Evolutionary conservation across 768 basidiomycete species (phyloP), one percentile per base, ranked within the genome.

Genomic region (Naganishia kalamii): DNA sequence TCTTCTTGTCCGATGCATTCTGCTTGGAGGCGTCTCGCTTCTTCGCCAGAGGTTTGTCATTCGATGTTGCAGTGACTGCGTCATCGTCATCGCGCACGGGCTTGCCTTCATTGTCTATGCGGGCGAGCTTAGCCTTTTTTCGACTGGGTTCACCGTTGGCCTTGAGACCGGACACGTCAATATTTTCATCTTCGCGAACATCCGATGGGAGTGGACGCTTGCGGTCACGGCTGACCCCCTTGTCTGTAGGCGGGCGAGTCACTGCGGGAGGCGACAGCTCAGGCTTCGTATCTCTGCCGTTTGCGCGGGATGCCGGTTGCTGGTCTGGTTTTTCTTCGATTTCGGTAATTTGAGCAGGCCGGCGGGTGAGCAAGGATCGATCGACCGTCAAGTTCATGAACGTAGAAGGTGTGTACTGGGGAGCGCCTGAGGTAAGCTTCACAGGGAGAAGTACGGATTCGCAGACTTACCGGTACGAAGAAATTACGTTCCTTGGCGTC

Each of bases 401-500:
- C 19, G 46, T 29, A 17, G 37, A 33, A 33, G 44, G 51, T 6
- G 35, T 30, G 29, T 64, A 64, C 63, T 64, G 32, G 13, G 4
- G 15, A n/a, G n/a, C n/a, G n/a, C n/a, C n/a, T n/a, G n/a, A n/a
- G n/a, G n/a, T n/a, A n/a, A n/a, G 17, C 10, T 6, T 23, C 30
- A 21, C 21, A 10, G 32, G 2, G 32, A 62, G 30, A 30, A 11
- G 17, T 1, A 44, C 37, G n/a, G 12, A 33, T 12, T 4, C 2
- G 2, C 33, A 25, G 43, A 40, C 51, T 21, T 33, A 64, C 63
- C 21, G 33, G 33, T 25, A 64, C 33, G 27, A 54, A 75, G 37
- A 84, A 79, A 11, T 82, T 81, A 61, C 91, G 83, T 13, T 82
- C 79, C 62, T 85, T 81, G 7, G 93, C 90, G 74, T 97, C 87